phyloP scores from a whole-genome alignment of 2,329 filamentous ascomycete species.

The Xylaria sp. region DNA sequence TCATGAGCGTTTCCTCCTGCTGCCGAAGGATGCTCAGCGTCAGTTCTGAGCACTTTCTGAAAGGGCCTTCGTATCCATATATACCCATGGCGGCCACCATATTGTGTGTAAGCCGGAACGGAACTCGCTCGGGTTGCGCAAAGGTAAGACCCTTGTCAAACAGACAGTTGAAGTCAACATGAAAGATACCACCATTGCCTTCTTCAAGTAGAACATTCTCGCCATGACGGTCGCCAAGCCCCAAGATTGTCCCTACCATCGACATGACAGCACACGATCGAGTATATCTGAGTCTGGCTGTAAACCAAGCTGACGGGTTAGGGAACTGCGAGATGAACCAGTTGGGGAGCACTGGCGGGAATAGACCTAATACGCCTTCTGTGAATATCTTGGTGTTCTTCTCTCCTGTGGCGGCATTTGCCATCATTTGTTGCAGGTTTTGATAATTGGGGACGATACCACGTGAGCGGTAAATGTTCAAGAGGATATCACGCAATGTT shows the following conservation, averaged over 20 bases:
- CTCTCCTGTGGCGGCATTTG: conserved; percentile 67
- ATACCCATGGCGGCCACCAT: conserved; percentile 98
- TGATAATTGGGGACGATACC: conserved; percentile 77
- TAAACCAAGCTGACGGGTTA: conserved; percentile 91
- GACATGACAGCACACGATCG: conserved; percentile 98
- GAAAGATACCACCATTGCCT: conserved; percentile 90
- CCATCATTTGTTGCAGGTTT: conserved; percentile 72
- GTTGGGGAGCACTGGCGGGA: conserved; percentile 85
- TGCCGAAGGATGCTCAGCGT: conserved; percentile 85
- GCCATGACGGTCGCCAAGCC: conserved; percentile 92
- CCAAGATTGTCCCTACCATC: conserved; percentile 97
- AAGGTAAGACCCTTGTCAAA: conserved; percentile 99
- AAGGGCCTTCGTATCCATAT: conserved; percentile 93
- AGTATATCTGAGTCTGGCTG: conserved; percentile 87
- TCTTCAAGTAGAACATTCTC: conserved; percentile 98
- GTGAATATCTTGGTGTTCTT: conserved; percentile 77
- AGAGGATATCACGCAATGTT: conserved; percentile 89
- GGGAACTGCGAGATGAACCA: conserved; percentile 98
- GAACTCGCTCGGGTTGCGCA: conserved; percentile 91
- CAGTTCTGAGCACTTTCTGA: conserved; percentile 89
- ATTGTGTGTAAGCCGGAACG: conserved; percentile 97
- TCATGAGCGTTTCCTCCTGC: conserved; percentile 97
- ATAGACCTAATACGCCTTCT: conserved; percentile 70
- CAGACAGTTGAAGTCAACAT: conserved; percentile 99
- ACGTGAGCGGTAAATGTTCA: conserved; percentile 80